Evolutionary conservation across 2,329 filamentous ascomycete species (phyloP), one percentile per base, ranked within the genome.

Genomic region (Calonectria multiphialidica): DNA sequence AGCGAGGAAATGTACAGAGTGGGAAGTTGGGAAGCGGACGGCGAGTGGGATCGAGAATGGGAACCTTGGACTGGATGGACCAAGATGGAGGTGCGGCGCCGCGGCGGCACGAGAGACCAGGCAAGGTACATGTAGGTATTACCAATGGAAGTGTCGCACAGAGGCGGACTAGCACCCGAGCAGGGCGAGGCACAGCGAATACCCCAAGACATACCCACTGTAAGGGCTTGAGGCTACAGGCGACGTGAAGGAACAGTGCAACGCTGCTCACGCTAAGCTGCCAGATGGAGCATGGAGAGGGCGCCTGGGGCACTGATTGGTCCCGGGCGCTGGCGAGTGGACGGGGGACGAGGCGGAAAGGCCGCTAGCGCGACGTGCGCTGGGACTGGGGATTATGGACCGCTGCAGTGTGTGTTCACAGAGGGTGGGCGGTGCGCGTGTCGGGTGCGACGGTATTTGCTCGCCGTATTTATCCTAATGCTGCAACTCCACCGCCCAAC

Each of bases 51-150:
- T 50, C 59, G 66, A 63, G 70, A 59, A 66, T 64, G 64, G 53
- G 65, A 72, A 59, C 59, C 37, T 49, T 53, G 53, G 30, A 66
- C 61, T 35, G 44, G 40, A 47, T 66, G 63, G 49, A 61, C 61
- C 50, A 42, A 63, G 55, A 68, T 71, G 66, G 72, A 69, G 71
- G 55, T 74, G 66, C 72, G 66, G 66, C 68, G 69, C 69, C 66
- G 70, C 57, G 69, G 64, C 64, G 69, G 64, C 69, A 71, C 69
- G 47, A 67, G 64, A 47, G 21, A 37, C 42, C 44, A 64, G 63
- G 47, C 45, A 61, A 67, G 66, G 55, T 62, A 40, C 66, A 55
- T 61, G 49, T 47, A 40, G 53, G 53, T 37, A 59, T 68, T 68
- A 61, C 66, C 66, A 68, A 68, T 59, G 53, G 53, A 59, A 59